phyloP scores from a whole-genome alignment of 129 eudicot genomes.

The Erigeron canadensis region DNA sequence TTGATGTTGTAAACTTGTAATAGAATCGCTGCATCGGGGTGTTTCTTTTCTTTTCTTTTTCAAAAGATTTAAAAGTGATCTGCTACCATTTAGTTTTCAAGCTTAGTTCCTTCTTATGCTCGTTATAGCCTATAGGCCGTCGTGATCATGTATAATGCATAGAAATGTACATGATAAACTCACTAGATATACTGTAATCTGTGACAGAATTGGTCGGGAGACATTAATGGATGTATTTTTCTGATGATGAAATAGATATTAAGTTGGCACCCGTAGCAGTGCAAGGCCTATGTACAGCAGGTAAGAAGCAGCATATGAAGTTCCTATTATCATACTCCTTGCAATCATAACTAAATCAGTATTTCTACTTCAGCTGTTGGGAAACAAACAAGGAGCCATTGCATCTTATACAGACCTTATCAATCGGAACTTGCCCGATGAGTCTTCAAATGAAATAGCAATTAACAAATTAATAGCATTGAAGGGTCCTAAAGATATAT shows the following conservation, averaged over 20 bases:
- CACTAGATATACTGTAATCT: constrained; percentile 14
- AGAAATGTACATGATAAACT: constrained; percentile 16
- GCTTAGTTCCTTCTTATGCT: background rate
- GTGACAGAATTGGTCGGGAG: constrained; percentile 89
- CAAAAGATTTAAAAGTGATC: no score
- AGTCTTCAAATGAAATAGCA: constrained; percentile 78
- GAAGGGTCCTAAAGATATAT: constrained; percentile 77
- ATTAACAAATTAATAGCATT: constrained; percentile 67
- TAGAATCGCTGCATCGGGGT: no score
- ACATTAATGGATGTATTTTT: constrained; percentile 73
- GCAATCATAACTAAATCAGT: background rate
- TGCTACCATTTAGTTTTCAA: no score
- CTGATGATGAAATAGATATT: constrained; percentile 77
- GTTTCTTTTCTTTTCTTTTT: no score
- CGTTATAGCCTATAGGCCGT: constrained; percentile 8
- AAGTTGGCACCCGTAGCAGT: constrained; percentile 72
- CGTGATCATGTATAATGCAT: constrained; percentile 9
- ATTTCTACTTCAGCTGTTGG: constrained; percentile 56
- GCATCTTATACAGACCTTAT: constrained; percentile 57
- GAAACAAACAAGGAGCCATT: constrained; percentile 69
- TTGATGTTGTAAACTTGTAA: no score
- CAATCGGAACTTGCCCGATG: constrained; percentile 75
- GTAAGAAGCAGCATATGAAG: constrained; percentile 30
- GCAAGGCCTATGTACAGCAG: constrained; percentile 94
- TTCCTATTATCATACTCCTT: constrained; percentile 20